Conservation (phyloP, 208 protist species). For the Herpetomonas samuelpessoai region DNA sequence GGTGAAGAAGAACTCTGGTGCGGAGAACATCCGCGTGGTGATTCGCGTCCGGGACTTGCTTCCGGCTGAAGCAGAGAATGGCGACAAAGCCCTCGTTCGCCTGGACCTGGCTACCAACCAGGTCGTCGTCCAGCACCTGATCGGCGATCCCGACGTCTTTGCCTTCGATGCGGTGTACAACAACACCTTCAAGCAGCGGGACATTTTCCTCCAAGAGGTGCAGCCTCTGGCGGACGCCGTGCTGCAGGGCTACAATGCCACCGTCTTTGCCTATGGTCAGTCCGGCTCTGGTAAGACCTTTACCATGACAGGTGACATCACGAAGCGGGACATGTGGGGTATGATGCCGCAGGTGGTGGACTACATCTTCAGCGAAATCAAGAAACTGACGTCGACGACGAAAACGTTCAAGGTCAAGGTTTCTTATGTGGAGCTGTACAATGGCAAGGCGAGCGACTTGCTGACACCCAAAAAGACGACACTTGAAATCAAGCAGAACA, state of each 20-base stretch:
- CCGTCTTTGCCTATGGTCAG: conserved; percentile 92
- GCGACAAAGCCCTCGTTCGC: conserved; percentile 83
- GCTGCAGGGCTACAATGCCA: conserved; percentile 91
- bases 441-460: conserved; percentile 88
- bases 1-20: conserved; percentile 62
- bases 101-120: conserved; percentile 87
- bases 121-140: conserved; percentile 82
- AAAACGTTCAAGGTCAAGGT: conserved; percentile 89
- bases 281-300: conserved; percentile 92
- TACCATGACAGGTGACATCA: conserved; percentile 90
- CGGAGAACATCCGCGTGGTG: conserved; percentile 91
- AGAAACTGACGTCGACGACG: conserved; percentile 74
- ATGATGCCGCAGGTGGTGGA: conserved; percentile 91
- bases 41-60: conserved; percentile 82
- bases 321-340: conserved; percentile 74
- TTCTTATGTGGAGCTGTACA: conserved; percentile 91
- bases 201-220: conserved; percentile 90
- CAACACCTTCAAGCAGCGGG: conserved; percentile 90
- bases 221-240: conserved; percentile 85
- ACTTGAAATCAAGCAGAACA: conserved; percentile 91
- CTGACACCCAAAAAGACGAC: conserved; percentile 75
- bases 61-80: conserved; percentile 76
- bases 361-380: conserved; percentile 85
- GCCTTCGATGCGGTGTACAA: conserved; percentile 92
- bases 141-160: conserved; percentile 83